Base-by-base conservation (phyloP, 495 filamentous ascomycete genomes). In the Podospora anserina region DNA sequence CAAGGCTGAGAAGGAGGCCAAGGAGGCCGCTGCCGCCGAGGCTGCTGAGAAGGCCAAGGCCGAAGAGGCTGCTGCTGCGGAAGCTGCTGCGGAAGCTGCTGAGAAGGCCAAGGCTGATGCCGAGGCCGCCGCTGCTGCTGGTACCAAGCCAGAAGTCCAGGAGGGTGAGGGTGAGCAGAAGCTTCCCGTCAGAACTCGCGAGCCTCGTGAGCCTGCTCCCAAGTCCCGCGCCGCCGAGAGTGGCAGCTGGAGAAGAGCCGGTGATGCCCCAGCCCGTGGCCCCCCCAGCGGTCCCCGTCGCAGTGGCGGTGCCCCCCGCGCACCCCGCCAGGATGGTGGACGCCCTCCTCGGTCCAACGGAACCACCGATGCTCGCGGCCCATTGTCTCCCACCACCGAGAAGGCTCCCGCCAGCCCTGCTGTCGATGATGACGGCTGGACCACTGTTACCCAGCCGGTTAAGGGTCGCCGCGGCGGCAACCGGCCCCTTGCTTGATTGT, bases 341-440 rank as follows among this genome's bases (percentile, higher is more conserved):
- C 78, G 83, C 56, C 75, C 76, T 34, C 76, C 78, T 62, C 80
- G 82, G 64, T 76, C 76, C n/a, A 85, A 86, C 66, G 82, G 82
- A 28, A 78, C 70, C 59, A 69, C 71, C 28, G 54, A 75, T 18
- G 66, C 78, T 19, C 60, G 76, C 23, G 64, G 78, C 16, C 70
- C 78, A 5, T 75, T 78, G 49, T 69, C 82, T 30, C 65, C 78
- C 19, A 68, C 18, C 27, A 69, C 69, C 11, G 70, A 79, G 26
- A 68, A 79, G 67, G 67, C 67, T 18, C 74, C 75, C 9, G 18
- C 75, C 7, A 74, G 74, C 3, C 73, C 76, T 11, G 68, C 78
- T 39, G 78, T 78, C 5, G 89, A 91, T 67, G 88, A 89, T 27
- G 91, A 92, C 71, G 90, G 90, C 68, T 92, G 91, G 90, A 93